Percentiles rank a stretch among this genome's conserved stretches.
Evolutionary conservation across 2,329 filamentous ascomycete genomes (phyloP).

Genomic region (Arthrobotrys pseudoclavata): DNA sequence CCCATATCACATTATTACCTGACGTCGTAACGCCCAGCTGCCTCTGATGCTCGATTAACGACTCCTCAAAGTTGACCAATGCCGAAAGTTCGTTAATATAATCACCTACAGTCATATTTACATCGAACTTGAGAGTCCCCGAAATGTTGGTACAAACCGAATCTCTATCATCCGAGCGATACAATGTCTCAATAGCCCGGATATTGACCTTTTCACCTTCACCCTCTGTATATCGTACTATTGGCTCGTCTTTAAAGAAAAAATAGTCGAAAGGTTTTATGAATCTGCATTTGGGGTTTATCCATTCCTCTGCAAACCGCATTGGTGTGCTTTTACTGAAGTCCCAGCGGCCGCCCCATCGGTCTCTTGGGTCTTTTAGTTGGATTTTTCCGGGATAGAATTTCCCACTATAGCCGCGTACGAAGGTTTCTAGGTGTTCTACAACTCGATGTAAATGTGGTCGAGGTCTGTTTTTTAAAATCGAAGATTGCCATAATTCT

Average conservation of each 20-base stretch:
- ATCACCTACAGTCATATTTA: conserved; percentile 31
- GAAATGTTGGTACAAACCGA: too few species aligned
- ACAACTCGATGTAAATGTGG: conserved; percentile 26
- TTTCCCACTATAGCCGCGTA: conserved; percentile 12
- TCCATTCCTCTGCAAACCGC: not conserved
- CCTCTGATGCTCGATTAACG: not conserved
- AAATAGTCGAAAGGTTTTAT: conserved; percentile 33
- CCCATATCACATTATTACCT: conserved; percentile 35
- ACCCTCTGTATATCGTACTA: conserved; percentile 18
- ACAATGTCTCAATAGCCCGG: not conserved
- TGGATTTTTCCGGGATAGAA: conserved; percentile 28
- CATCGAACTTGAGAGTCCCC: not conserved
- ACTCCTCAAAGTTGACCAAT: conserved; percentile 1
- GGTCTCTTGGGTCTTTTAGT: conserved; percentile 7
- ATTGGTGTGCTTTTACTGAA: too few species aligned
- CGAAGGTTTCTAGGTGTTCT: conserved; percentile 31
- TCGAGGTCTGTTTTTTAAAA: conserved; percentile 17
- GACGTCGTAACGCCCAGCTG: not conserved
- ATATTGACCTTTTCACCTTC: conserved; percentile 11
- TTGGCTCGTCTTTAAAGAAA: conserved; percentile 43
- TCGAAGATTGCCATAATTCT: not conserved
- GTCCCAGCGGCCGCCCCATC: conserved; percentile 30
- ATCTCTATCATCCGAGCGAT: not conserved
- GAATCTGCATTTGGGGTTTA: conserved; percentile 25
- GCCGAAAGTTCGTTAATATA: conserved; percentile 24